phyloP scores from a whole-genome alignment of 2,329 filamentous ascomycete genomes.

The Coniochaeta sp. region DNA sequence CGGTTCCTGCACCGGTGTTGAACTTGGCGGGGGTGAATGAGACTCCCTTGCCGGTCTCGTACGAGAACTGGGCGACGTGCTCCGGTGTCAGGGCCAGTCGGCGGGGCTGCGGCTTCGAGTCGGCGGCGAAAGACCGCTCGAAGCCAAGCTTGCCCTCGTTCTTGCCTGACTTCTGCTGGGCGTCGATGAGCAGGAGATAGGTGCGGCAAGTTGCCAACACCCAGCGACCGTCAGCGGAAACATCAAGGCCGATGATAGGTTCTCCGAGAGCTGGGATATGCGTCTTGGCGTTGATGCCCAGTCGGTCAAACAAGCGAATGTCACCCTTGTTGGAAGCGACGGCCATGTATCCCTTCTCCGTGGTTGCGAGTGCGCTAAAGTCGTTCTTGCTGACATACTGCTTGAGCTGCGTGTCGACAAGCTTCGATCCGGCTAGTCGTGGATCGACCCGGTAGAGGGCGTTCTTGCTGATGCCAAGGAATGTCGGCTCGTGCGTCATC shows the following conservation, averaged over 20 bases:
- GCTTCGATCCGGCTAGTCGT: slow-evolving; percentile 80
- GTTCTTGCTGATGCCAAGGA: slow-evolving; percentile 87
- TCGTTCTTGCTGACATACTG: slow-evolving; percentile 97
- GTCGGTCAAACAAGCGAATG: slow-evolving; percentile 87
- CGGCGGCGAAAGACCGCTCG: slow-evolving; percentile 85
- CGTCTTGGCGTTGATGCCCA: slow-evolving; percentile 96
- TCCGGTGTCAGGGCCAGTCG: slow-evolving; percentile 82
- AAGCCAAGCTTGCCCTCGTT: slow-evolving; percentile 98
- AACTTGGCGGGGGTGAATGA: slow-evolving; percentile 89
- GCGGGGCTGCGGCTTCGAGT: slow-evolving; percentile 86
- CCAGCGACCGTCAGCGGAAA: slow-evolving; percentile 93
- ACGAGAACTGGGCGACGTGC: slow-evolving; percentile 94
- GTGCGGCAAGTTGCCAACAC: slow-evolving; percentile 73
- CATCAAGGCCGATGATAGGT: slow-evolving; percentile 88
- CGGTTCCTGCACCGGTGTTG: slow-evolving; percentile 74
- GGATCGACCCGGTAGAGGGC: slow-evolving; percentile 92
- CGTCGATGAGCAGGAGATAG: slow-evolving; percentile 89
- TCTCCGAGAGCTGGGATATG: slow-evolving; percentile 93
- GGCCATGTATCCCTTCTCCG: slow-evolving; percentile 92
- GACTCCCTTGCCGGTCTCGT: slow-evolving; percentile 83
- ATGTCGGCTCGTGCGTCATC: slow-evolving; percentile 92
- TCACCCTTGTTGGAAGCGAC: slow-evolving; percentile 98
- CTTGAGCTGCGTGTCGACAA: slow-evolving; percentile 88
- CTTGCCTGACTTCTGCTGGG: slow-evolving; percentile 85
- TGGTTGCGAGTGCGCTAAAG: slow-evolving; percentile 90